phyloP scores from a whole-genome alignment of 2,329 filamentous ascomycete species.

The Triangularia verruculosa region DNA sequence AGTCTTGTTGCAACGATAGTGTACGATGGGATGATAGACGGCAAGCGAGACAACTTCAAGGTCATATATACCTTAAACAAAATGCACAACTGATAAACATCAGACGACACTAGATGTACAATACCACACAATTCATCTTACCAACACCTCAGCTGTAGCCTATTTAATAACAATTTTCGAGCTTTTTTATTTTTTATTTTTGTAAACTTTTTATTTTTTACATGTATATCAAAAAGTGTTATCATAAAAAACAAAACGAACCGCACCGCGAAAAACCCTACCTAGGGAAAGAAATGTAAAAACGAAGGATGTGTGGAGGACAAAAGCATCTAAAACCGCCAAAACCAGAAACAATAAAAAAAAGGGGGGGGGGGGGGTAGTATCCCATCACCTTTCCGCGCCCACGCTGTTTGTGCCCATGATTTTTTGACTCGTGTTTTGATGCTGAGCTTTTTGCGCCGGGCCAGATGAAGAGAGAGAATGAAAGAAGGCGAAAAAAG shows the following conservation, averaged over 20 bases:
- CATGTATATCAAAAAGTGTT: background rate
- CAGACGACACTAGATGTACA: no score
- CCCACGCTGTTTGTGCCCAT: background rate
- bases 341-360: background rate
- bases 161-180: constrained; percentile 7
- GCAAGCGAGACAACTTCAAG: background rate
- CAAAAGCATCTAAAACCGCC: constrained; percentile 3
- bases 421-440: background rate
- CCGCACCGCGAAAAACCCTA: background rate
- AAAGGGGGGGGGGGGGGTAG: background rate
- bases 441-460: background rate
- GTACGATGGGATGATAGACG: background rate
- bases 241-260: background rate
- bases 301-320: background rate
- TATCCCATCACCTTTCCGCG: background rate
- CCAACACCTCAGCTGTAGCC: background rate
- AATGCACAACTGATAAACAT: background rate
- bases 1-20: no score
- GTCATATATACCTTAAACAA: background rate
- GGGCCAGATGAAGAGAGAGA: background rate
- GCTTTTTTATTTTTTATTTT: constrained; percentile 5
- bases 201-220: background rate
- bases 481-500: background rate
- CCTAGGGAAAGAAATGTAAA: no score
- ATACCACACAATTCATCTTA: background rate